Conservation (phyloP, 371 early-diverging fungal species). For the Capillidium heterosporum region DNA sequence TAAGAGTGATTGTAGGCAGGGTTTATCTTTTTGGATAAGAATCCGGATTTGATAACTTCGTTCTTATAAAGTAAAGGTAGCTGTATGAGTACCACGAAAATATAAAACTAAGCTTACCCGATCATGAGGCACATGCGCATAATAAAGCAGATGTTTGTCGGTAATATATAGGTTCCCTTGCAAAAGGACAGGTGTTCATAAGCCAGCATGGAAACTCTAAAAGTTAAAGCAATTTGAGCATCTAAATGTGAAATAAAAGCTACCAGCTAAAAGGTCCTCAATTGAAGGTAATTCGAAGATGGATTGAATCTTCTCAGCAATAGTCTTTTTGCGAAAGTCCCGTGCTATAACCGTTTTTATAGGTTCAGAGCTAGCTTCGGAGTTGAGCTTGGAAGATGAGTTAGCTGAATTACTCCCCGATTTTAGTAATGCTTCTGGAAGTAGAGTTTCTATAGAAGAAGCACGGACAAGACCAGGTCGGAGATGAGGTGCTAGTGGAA, state of each 20-base stretch:
- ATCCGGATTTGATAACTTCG: constrained; percentile 37
- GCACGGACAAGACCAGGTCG: background rate
- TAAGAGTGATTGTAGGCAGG: constrained; percentile 27
- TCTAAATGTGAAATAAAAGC: background rate
- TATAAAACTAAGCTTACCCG: constrained; percentile 14
- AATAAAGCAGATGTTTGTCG: constrained; percentile 46
- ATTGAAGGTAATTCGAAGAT: constrained; percentile 33
- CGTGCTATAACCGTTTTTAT: background rate
- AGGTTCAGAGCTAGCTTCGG: background rate
- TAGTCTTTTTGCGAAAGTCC: constrained; percentile 12
- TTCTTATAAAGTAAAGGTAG: constrained; percentile 14
- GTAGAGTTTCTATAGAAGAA: constrained; percentile 1
- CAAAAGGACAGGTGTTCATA: constrained; percentile 15
- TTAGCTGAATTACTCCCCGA: background rate
- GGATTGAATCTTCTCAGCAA: constrained; percentile 32
- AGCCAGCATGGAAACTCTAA: constrained; percentile 6
- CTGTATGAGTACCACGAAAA: background rate
- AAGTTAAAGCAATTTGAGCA: background rate
- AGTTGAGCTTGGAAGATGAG: background rate
- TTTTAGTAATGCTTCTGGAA: background rate
- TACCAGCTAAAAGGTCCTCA: constrained; percentile 30
- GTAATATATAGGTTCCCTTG: constrained; percentile 53
- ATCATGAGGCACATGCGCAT: constrained; percentile 35
- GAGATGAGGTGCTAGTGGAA: background rate
- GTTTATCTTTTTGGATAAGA: constrained; percentile 26